Percentiles rank a stretch among this genome's conserved stretches.
Evolutionary conservation across 2,329 filamentous ascomycete genomes (phyloP).

Genomic region (Ophiostoma perfectum): DNA sequence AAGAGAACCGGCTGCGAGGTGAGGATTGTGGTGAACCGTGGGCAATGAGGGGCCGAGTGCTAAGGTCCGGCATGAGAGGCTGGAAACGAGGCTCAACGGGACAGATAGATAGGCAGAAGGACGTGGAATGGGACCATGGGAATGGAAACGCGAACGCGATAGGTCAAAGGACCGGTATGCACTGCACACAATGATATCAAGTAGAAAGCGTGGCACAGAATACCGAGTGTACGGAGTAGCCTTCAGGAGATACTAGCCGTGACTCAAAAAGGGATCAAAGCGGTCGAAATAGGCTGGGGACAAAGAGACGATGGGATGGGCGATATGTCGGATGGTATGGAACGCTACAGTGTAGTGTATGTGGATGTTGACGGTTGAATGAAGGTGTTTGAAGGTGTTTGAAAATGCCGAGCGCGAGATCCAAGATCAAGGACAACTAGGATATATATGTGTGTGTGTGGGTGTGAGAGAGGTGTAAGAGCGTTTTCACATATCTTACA

Average conservation of each 20-base stretch:
- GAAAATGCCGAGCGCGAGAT: background rate
- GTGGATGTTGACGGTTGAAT: background rate
- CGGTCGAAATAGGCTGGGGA: background rate
- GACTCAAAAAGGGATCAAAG: background rate
- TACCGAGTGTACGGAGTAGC: background rate
- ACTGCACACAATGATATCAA: background rate
- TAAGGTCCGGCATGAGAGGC: slow-evolving; percentile 24
- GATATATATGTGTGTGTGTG: background rate
- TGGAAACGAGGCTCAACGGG: background rate
- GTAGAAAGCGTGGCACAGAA: background rate
- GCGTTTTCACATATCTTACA: background rate
- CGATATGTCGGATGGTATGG: too few species aligned
- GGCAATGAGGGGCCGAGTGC: slow-evolving; percentile 19
- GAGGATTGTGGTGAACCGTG: background rate
- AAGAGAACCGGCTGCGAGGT: background rate
- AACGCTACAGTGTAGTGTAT: background rate
- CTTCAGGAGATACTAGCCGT: background rate
- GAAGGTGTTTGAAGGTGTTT: background rate
- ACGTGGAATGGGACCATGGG: background rate
- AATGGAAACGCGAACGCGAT: background rate
- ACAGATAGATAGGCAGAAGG: background rate
- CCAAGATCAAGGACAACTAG: background rate
- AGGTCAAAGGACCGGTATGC: background rate
- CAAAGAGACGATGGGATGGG: background rate
- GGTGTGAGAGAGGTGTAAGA: slow-evolving; percentile 4